A percentile compares a stretch with the other conserved stretches of the same genome.
Conservation (phyloP, 441 rosid genomes). For the Arabidopsis hybrid region DNA sequence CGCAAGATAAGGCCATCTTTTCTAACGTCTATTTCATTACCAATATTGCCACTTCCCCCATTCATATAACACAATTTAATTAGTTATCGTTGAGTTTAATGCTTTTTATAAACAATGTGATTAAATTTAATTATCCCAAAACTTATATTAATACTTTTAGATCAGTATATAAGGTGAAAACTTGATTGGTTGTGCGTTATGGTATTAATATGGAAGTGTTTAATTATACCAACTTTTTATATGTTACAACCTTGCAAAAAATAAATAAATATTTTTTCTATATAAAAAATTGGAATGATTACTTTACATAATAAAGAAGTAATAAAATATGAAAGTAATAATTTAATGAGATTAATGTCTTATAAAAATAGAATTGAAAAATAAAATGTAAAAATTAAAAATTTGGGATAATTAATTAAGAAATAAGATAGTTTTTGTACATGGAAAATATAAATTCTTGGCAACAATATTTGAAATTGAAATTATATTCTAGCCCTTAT, state of each 20-base stretch:
- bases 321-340: neutral
- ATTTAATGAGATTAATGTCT: neutral
- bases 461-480: neutral
- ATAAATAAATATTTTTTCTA: neutral
- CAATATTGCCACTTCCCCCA: conserved; percentile 27
- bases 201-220: neutral
- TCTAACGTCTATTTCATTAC: conserved; percentile 41
- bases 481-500: too few relatives aligned
- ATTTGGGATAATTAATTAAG: neutral
- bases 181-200: neutral
- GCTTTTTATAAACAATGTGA: neutral
- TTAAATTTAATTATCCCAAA: neutral
- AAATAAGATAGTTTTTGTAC: neutral
- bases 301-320: neutral
- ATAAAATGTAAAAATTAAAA: neutral
- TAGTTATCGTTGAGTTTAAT: neutral
- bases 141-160: too few relatives aligned
- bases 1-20: conserved; percentile 41
- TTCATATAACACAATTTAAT: neutral
- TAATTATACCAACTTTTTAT: neutral
- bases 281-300: neutral
- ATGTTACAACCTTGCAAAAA: too few relatives aligned
- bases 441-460: neutral
- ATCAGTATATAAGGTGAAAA: neutral
- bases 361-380: neutral